Conservation (phyloP, 2,329 filamentous ascomycete species). For the Fusarium nodosum region DNA sequence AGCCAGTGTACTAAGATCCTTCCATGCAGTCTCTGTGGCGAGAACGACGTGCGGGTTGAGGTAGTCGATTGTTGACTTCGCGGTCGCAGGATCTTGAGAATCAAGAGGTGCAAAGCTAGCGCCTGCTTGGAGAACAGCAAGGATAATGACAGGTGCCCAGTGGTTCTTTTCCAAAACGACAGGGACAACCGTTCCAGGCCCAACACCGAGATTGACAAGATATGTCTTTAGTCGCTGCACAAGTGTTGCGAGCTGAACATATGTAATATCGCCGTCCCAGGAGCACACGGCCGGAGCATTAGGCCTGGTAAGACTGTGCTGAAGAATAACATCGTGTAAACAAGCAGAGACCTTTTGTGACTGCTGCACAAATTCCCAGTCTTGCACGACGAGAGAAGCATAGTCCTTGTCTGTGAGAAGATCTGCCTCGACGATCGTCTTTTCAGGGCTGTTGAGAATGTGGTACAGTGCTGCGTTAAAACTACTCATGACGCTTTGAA, state of each 20-base stretch:
- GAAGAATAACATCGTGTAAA: conserved; percentile 62
- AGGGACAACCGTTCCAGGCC: conserved; percentile 69
- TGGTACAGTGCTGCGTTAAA: conserved; percentile 66
- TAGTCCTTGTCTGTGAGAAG: conserved; percentile 69
- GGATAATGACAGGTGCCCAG: conserved; percentile 76
- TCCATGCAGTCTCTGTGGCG: conserved; percentile 59
- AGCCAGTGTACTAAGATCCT: conserved; percentile 57
- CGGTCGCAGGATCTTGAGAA: conserved; percentile 58
- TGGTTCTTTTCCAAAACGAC: conserved; percentile 78
- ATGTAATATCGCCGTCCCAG: conserved; percentile 62
- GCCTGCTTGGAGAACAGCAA: conserved; percentile 74
- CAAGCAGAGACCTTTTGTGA: conserved; percentile 58
- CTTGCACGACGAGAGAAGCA: conserved; percentile 67
- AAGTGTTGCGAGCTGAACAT: conserved; percentile 56
- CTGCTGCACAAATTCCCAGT: conserved; percentile 58
- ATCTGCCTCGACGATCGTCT: conserved; percentile 61
- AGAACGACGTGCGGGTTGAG: conserved; percentile 62
- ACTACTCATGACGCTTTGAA: conserved; percentile 63
- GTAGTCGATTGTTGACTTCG: conserved; percentile 59
- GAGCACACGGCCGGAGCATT: conserved; percentile 59
- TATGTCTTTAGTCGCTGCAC: conserved; percentile 58
- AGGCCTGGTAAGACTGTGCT: conserved; percentile 56
- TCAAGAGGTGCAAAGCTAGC: conserved; percentile 66
- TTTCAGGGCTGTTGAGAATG: conserved; percentile 59
- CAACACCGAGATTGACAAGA: conserved; percentile 65